Evolutionary conservation across 2,329 filamentous ascomycete species (phyloP).

Genomic region (Nothophoma quercina): DNA sequence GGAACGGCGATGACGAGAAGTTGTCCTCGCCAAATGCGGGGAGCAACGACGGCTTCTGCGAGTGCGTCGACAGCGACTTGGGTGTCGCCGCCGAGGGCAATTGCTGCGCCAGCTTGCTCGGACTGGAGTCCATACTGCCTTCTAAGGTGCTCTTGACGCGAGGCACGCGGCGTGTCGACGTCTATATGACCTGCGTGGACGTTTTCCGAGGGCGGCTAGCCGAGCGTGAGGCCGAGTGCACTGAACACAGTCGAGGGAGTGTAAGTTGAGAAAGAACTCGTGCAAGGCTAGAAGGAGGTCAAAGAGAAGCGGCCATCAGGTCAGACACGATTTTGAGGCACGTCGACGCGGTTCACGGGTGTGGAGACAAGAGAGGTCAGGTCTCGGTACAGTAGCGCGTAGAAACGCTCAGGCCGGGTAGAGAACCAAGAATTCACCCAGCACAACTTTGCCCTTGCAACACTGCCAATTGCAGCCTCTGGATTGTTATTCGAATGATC

Average conservation of each 20-base stretch:
- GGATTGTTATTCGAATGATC: not conserved
- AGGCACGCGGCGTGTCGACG: constrained; percentile 41
- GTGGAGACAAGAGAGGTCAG: constrained; percentile 31
- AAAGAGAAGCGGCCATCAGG: constrained; percentile 46
- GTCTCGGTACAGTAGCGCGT: constrained; percentile 26
- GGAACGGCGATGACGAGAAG: constrained; percentile 81
- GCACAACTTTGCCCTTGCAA: constrained; percentile 22
- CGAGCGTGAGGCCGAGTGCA: constrained; percentile 33
- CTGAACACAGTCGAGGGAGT: constrained; percentile 24
- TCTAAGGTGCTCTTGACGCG: constrained; percentile 31
- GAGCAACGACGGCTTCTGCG: constrained; percentile 72
- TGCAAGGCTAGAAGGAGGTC: constrained; percentile 33
- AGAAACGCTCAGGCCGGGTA: constrained; percentile 34
- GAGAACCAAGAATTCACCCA: constrained; percentile 31
- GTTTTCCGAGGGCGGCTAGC: constrained; percentile 34
- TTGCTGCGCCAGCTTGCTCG: constrained; percentile 34
- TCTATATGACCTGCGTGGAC: constrained; percentile 25
- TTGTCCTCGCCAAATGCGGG: constrained; percentile 71
- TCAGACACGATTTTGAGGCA: constrained; percentile 43
- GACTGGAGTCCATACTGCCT: constrained; percentile 45
- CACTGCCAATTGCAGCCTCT: constrained; percentile 7
- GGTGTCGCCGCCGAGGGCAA: constrained; percentile 37
- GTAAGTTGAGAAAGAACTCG: constrained; percentile 19
- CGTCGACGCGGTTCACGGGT: constrained; percentile 37
- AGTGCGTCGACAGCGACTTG: constrained; percentile 46